These are phyloP conservation scores for Chlorella sp. DNA, from an alignment of 139 green algal species.

Conservation along the genomic window DNA sequence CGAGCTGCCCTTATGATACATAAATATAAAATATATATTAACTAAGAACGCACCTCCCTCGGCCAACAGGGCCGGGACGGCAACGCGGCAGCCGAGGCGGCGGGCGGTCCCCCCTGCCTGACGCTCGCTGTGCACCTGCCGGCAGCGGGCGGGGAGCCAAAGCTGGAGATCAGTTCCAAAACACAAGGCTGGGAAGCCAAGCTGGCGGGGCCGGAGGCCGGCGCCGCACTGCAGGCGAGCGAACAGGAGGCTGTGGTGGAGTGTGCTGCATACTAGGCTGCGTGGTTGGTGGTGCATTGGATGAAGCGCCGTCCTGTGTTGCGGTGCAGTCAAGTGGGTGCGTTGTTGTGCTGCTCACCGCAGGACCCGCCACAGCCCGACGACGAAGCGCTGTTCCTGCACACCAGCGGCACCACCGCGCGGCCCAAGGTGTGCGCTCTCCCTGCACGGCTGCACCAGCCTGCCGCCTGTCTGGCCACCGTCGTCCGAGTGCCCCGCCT, in stretches of 20 bases:
- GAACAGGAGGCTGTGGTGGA: neutral
- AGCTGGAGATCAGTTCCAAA: neutral
- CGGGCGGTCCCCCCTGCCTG: neutral
- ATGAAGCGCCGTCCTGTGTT: too few species aligned
- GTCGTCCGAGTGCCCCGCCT: too few species aligned
- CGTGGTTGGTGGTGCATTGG: too few species aligned
- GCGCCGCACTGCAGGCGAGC: neutral
- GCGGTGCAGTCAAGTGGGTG: too few species aligned
- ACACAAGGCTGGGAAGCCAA: neutral
- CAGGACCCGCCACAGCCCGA: constrained; percentile 41
- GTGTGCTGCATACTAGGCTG: too few species aligned
- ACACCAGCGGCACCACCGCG: constrained; percentile 89
- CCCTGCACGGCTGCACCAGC: too few species aligned
- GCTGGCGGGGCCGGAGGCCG: neutral
- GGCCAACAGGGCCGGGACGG: constrained; percentile 19
- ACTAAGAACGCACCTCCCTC: too few species aligned
- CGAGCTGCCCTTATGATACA: too few species aligned
- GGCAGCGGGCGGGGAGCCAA: neutral
- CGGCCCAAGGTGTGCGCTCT: constrained; percentile 72
- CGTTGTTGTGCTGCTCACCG: too few species aligned
- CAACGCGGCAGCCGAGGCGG: constrained; percentile 22
- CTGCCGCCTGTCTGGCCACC: too few species aligned
- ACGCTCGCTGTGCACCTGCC: neutral
- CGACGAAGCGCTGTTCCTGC: constrained; percentile 85
- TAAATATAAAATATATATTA: too few species aligned